These are phyloP conservation scores for Leishmania tarentolae DNA, from an alignment of 208 protist genomes.

Conservation along the genomic window DNA sequence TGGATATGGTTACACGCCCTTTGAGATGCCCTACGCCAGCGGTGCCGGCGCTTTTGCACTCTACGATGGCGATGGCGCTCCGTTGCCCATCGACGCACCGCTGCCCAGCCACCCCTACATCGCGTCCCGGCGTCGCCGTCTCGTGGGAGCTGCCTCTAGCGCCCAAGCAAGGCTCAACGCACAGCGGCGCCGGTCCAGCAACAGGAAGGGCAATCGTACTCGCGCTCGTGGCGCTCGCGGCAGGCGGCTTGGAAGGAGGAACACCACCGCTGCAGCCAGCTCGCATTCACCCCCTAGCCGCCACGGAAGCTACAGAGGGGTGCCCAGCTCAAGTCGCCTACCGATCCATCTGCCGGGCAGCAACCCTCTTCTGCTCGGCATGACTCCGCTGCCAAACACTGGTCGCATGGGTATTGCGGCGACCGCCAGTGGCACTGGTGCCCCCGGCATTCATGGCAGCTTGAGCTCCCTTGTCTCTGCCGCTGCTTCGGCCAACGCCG, in stretches of 20 bases:
- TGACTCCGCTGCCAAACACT: neutral
- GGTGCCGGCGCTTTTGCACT: neutral
- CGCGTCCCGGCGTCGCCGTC: constrained; percentile 11
- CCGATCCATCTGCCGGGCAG: constrained; percentile 1
- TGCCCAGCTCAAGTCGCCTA: neutral
- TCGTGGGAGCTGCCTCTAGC: constrained; percentile 1
- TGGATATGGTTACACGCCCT: neutral
- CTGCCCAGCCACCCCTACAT: constrained; percentile 2
- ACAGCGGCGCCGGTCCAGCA: neutral
- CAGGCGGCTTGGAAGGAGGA: neutral
- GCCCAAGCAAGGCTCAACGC: neutral
- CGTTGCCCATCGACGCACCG: neutral
- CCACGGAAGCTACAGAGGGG: neutral
- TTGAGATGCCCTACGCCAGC: neutral
- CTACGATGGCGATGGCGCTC: constrained; percentile 5
- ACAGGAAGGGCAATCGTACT: neutral
- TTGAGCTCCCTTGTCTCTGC: constrained; percentile 25
- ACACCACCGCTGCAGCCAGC: neutral
- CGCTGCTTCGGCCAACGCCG: constrained; percentile 4
- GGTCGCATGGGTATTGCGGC: neutral
- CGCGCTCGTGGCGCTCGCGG: neutral
- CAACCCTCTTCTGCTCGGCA: neutral
- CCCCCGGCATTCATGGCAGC: constrained; percentile 6
- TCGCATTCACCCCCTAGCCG: neutral
- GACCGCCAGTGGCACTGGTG: neutral